phyloP scores from a whole-genome alignment of 495 filamentous ascomycete genomes.

The Evansstolkia leycettana region DNA sequence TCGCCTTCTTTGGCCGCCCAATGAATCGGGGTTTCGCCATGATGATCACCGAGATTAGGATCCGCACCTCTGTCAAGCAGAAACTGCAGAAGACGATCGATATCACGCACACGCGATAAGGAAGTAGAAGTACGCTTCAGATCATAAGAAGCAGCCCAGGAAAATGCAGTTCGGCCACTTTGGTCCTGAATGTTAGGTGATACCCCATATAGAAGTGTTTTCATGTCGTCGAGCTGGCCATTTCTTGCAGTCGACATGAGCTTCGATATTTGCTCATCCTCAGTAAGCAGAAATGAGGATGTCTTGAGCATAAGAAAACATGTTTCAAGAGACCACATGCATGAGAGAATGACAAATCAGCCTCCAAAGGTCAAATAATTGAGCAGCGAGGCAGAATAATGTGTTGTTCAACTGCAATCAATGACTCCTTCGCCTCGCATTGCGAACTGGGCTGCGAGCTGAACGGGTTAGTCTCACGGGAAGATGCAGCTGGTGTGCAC shows the following conservation, averaged over 20 bases:
- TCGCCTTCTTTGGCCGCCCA: slow-evolving; percentile 7
- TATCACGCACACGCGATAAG: not conserved
- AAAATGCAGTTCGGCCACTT: slow-evolving; percentile 16
- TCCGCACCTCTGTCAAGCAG: slow-evolving; percentile 6
- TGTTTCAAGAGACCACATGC: too few species aligned
- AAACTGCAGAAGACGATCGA: slow-evolving; percentile 3
- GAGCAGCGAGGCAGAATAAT: too few species aligned
- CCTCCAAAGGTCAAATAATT: too few species aligned
- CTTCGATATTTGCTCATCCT: slow-evolving; percentile 1
- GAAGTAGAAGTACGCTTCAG: not conserved
- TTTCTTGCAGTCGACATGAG: slow-evolving; percentile 5
- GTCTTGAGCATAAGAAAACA: not conserved
- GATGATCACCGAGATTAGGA: slow-evolving; percentile 2
- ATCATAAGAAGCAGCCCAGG: slow-evolving; percentile 10
- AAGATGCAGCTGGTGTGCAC: too few species aligned
- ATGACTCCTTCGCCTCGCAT: too few species aligned
- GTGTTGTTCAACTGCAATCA: too few species aligned
- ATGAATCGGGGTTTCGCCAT: slow-evolving; percentile 7
- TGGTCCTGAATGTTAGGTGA: slow-evolving; percentile 13
- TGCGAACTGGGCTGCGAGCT: too few species aligned
- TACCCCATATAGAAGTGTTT: slow-evolving; percentile 4
- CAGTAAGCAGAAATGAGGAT: slow-evolving; percentile 5
- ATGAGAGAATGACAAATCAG: too few species aligned
- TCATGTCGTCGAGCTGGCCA: slow-evolving; percentile 1
- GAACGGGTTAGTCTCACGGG: too few species aligned